Percentiles rank a stretch among this genome's conserved stretches.
Evolutionary conservation across 2,329 filamentous ascomycete genomes (phyloP).

Genomic region (Aspergillus transmontanensis): DNA sequence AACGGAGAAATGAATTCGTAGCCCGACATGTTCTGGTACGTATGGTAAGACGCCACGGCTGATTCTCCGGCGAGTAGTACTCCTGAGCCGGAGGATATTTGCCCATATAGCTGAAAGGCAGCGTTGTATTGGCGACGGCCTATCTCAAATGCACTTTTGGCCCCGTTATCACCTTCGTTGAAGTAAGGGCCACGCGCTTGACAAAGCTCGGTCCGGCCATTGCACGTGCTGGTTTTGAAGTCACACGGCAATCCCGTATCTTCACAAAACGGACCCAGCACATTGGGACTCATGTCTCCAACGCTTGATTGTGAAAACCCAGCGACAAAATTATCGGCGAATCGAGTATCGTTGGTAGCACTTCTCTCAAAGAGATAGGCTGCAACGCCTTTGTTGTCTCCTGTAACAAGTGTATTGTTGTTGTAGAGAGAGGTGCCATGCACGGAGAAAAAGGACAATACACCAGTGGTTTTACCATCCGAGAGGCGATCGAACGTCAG

Average conservation of each 20-base stretch:
- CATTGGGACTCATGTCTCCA: constrained; percentile 87
- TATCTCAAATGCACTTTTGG: constrained; percentile 54
- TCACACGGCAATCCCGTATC: constrained; percentile 64
- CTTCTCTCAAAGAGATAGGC: constrained; percentile 80
- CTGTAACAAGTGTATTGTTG: constrained; percentile 87
- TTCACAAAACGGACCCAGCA: constrained; percentile 85
- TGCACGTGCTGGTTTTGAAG: constrained; percentile 78
- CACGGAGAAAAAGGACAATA: constrained; percentile 90
- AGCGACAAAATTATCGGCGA: constrained; percentile 65
- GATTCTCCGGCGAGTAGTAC: constrained; percentile 65
- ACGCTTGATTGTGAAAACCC: constrained; percentile 92
- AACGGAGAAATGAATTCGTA: constrained; percentile 70
- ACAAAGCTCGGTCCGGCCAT: constrained; percentile 45
- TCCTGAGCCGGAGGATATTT: constrained; percentile 55
- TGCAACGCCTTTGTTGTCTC: constrained; percentile 96
- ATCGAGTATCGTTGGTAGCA: constrained; percentile 52
- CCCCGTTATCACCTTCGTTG: constrained; percentile 45
- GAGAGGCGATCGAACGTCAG: constrained; percentile 74
- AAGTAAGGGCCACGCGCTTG: constrained; percentile 52
- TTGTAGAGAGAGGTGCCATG: constrained; percentile 89
- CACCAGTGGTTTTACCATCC: constrained; percentile 74
- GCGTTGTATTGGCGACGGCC: constrained; percentile 50
- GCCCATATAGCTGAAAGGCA: constrained; percentile 57
- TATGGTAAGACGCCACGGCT: constrained; percentile 64
- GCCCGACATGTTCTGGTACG: constrained; percentile 78